These are phyloP conservation scores for Yueomyces sp. DNA, from an alignment of 805 yeast genomes.

Conservation along the genomic window DNA sequence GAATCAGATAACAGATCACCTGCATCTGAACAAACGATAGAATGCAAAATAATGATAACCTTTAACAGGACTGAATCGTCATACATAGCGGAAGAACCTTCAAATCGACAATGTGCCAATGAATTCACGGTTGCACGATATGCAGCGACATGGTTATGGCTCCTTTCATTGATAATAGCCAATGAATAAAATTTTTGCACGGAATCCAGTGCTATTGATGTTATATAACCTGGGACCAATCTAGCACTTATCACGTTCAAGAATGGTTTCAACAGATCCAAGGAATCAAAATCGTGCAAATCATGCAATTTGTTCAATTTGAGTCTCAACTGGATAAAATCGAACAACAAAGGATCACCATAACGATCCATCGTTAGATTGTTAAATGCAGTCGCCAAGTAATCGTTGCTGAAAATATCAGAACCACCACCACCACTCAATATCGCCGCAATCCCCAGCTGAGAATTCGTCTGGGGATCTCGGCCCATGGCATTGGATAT, in stretches of 20 bases:
- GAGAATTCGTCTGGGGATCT: constrained; percentile 51
- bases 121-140: constrained; percentile 36
- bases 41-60: constrained; percentile 63
- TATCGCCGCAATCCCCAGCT: constrained; percentile 73
- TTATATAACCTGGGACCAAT: constrained; percentile 73
- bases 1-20: constrained; percentile 66
- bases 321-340: constrained; percentile 66
- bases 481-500: constrained; percentile 85
- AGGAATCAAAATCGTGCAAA: constrained; percentile 48
- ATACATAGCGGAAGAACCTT: constrained; percentile 82
- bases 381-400: constrained; percentile 23
- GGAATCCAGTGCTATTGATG: constrained; percentile 67
- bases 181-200: constrained; percentile 61
- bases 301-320: constrained; percentile 45
- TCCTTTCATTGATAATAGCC: constrained; percentile 42
- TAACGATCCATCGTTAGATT: constrained; percentile 18
- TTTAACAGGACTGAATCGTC: constrained; percentile 86
- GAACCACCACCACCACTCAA: constrained; percentile 41
- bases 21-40: constrained; percentile 47
- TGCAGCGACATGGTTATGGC: constrained; percentile 50
- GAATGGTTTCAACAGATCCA: constrained; percentile 76
- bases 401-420: constrained; percentile 36
- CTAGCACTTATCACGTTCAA: constrained; percentile 72
- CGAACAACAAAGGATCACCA: constrained; percentile 53
- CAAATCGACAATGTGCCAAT: constrained; percentile 87